Base-by-base conservation (phyloP, 805 yeast genomes). In the Cyberlindnera euphorbiae region DNA sequence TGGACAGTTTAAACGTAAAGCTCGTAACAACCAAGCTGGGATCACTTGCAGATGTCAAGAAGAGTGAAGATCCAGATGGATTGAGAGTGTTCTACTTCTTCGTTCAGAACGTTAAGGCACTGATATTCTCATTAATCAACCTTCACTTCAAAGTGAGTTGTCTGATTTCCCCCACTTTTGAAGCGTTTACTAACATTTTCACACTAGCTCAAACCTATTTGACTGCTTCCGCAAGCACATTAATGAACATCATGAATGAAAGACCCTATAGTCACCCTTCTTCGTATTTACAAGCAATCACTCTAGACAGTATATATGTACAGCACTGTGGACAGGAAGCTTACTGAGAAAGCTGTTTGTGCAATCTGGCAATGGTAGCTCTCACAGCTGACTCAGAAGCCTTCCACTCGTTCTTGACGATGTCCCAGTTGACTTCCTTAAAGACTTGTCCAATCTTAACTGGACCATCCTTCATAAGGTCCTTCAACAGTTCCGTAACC, bases 51-150 rank as follows among this genome's bases (percentile, higher is more conserved):
- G 72, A 68, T 27, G 65, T 66, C 14, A 63, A 57, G 35, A 42
- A 50, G 12, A 54, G 66, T 23, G 62, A 61, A 1, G 73, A 68
- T 37, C 66, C 70, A 1, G 71, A 66, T 30, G 73, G 75, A 1
- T 40, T 69, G 16, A 47, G 69, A 33, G 67, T 59, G 5, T 69
- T 65, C 35, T 67, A 69, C 39, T 70, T 62, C 36, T 52, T 68
- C 28, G 55, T 64, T 1, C 71, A 66, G 36, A 71, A 69, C 47
- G 36, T 69, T 21, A 67, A 66, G 42, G 69, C 70, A 3, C 38
- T 68, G 16, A 46, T 69, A 1, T 68, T 66, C 38, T 65, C 74
- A 2, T 41, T 69, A 18, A 66, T 65, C 16, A 51, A 62, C 1
- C 44, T 68, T 30, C 69, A 67, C 45, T 68, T 63, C 52, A 67